Evolutionary conservation across 306 rosid genomes (phyloP).

Genomic region (Prosopis cineraria): DNA sequence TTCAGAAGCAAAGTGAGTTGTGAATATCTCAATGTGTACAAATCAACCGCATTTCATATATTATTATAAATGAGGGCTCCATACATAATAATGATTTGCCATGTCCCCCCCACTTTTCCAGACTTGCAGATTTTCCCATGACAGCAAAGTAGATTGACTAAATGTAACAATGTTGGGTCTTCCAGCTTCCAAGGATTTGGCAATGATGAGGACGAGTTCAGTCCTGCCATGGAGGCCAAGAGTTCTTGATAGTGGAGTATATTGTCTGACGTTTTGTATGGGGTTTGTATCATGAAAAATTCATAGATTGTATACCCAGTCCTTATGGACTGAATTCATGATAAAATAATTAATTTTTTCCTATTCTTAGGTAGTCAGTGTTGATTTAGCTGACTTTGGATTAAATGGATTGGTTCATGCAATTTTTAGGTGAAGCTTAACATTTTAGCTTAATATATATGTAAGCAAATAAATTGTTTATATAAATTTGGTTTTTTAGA

Average conservation of each 20-base stretch:
- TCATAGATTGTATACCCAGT: not conserved
- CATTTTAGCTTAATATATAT: not conserved
- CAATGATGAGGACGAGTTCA: not conserved
- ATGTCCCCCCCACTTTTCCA: not conserved
- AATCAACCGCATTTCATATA: not conserved
- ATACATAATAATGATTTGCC: not conserved
- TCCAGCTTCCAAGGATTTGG: not conserved
- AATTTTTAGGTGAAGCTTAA: not conserved
- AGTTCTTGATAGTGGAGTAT: constrained; percentile 1
- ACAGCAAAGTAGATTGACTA: not conserved
- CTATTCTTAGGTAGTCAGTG: not conserved
- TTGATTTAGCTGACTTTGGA: not conserved
- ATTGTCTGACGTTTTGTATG: not conserved
- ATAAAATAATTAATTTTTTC: not conserved
- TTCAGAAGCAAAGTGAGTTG: constrained; percentile 16
- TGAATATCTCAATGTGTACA: not conserved
- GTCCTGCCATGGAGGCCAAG: not conserved
- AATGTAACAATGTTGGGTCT: not conserved
- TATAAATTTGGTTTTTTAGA: not conserved
- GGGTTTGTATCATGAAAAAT: not conserved
- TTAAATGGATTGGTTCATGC: not conserved
- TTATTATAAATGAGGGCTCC: not conserved
- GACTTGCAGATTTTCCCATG: not conserved
- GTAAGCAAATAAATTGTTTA: not conserved
- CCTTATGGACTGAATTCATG: not conserved